These are phyloP conservation scores for Fraxinus pennsylvanica DNA, from an alignment of 257 asterid genomes.

Conservation along the genomic window DNA sequence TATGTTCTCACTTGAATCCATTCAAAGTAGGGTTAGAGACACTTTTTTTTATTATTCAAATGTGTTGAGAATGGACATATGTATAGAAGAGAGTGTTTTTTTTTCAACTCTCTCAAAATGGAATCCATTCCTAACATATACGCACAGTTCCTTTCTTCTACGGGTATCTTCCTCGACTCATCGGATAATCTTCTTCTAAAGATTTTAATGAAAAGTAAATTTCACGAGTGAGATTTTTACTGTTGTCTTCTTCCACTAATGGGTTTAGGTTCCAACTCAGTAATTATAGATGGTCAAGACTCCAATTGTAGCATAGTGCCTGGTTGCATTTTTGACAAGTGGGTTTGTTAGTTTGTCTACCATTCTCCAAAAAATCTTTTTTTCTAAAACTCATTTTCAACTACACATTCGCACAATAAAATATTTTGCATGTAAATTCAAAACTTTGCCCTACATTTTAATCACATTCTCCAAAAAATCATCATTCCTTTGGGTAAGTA, in stretches of 20 bases:
- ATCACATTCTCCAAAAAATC: too few relatives aligned
- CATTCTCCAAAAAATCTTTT: too few relatives aligned
- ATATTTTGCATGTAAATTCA: too few relatives aligned
- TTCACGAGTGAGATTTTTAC: neutral
- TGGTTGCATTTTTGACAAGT: conserved; percentile 16
- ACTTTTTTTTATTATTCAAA: neutral
- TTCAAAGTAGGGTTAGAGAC: neutral
- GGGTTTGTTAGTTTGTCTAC: neutral
- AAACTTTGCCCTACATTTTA: too few relatives aligned
- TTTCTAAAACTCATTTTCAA: too few relatives aligned
- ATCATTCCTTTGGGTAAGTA: neutral
- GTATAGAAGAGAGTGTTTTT: neutral
- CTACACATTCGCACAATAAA: too few relatives aligned
- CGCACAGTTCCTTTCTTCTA: neutral
- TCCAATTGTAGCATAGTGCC: neutral
- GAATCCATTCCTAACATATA: neutral
- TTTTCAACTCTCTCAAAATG: neutral
- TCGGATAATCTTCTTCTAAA: neutral
- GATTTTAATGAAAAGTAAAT: neutral
- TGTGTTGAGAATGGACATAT: neutral
- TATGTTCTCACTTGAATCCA: conserved; percentile 32
- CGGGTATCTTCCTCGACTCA: neutral
- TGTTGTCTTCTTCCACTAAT: neutral
- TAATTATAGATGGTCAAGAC: neutral
- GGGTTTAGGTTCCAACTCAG: neutral